phyloP scores from a whole-genome alignment of 495 filamentous ascomycete species.

The Penicillium taxi region DNA sequence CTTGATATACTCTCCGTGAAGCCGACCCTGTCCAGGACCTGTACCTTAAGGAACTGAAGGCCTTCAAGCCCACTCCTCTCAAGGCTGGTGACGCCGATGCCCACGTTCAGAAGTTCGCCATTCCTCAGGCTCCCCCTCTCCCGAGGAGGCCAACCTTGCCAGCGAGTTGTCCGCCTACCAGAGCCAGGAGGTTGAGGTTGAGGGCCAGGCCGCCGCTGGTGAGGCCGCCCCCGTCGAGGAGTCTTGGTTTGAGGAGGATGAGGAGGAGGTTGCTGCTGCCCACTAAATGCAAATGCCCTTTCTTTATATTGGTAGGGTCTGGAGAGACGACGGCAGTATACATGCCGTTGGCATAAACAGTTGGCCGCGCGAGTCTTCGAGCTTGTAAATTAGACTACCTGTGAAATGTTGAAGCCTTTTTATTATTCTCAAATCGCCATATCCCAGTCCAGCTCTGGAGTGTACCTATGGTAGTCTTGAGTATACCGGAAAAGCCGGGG shows the following conservation, averaged over 20 bases:
- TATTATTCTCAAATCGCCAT: no score
- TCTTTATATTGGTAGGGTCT: slow-evolving; percentile 24
- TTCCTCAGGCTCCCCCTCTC: slow-evolving; percentile 73
- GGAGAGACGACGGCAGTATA: slow-evolving; percentile 20
- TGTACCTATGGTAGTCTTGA: no score
- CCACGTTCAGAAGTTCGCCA: slow-evolving; percentile 79
- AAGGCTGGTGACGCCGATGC: slow-evolving; percentile 83
- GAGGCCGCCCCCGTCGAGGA: slow-evolving; percentile 53
- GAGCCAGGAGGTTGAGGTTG: slow-evolving; percentile 83
- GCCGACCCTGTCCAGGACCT: slow-evolving; percentile 95
- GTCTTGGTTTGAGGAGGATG: slow-evolving; percentile 66
- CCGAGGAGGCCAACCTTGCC: slow-evolving; percentile 87
- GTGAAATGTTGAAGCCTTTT: slow-evolving; percentile 31
- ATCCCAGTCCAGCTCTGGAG: no score
- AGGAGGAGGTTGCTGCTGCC: slow-evolving; percentile 44
- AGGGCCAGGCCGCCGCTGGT: slow-evolving; percentile 62
- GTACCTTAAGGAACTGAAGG: slow-evolving; percentile 88
- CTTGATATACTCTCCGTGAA: slow-evolving; percentile 32
- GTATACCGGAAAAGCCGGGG: no score
- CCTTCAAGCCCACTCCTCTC: slow-evolving; percentile 77
- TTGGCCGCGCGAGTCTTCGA: slow-evolving; percentile 30
- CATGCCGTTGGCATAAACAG: slow-evolving; percentile 18
- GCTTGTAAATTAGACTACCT: slow-evolving; percentile 43
- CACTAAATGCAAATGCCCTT: slow-evolving; percentile 31
- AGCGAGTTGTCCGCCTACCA: slow-evolving; percentile 89